Conservation (phyloP, 805 yeast species). For the Saccharomycopsis babjevae region DNA sequence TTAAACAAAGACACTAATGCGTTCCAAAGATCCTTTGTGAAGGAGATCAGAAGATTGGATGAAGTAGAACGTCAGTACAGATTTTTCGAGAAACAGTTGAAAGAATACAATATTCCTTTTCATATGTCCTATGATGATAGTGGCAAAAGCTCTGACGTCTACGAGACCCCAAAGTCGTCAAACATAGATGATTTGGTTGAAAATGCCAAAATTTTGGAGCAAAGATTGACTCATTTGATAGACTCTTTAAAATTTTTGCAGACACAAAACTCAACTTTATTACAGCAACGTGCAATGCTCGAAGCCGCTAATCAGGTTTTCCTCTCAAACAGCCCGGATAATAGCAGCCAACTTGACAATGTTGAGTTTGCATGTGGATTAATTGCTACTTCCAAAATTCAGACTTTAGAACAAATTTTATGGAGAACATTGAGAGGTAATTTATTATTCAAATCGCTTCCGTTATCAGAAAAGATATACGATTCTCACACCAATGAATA, state of each 20-base stretch:
- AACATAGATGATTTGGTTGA: slow-evolving; percentile 43
- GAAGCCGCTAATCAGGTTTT: slow-evolving; percentile 42
- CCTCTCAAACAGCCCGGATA: slow-evolving; percentile 12
- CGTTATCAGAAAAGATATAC: slow-evolving; percentile 44
- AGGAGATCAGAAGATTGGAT: slow-evolving; percentile 32
- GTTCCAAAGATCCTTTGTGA: slow-evolving; percentile 37
- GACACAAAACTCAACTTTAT: slow-evolving; percentile 45
- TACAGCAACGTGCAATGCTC: slow-evolving; percentile 49
- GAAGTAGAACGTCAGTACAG: slow-evolving; percentile 25
- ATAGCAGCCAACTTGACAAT: slow-evolving; percentile 18
- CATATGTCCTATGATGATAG: slow-evolving; percentile 22
- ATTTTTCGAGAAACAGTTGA: slow-evolving; percentile 25
- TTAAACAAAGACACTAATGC: slow-evolving; percentile 32
- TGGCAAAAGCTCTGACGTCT: slow-evolving; percentile 6
- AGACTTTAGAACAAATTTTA: slow-evolving; percentile 52
- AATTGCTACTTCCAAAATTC: slow-evolving; percentile 49
- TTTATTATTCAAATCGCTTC: slow-evolving; percentile 49
- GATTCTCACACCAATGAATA: slow-evolving; percentile 41
- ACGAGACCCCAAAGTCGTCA: slow-evolving; percentile 24
- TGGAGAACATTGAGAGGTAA: slow-evolving; percentile 74
- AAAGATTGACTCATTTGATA: slow-evolving; percentile 39
- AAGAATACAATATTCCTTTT: slow-evolving; percentile 19
- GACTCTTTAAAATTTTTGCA: slow-evolving; percentile 37
- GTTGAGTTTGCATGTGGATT: slow-evolving; percentile 56
- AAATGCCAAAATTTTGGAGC: slow-evolving; percentile 45